A percentile compares a stretch with the other conserved stretches of the same genome.
These are phyloP conservation scores for Microdochium trichocladiopsis DNA, from an alignment of 2,329 filamentous ascomycete species.

Conservation along the genomic window DNA sequence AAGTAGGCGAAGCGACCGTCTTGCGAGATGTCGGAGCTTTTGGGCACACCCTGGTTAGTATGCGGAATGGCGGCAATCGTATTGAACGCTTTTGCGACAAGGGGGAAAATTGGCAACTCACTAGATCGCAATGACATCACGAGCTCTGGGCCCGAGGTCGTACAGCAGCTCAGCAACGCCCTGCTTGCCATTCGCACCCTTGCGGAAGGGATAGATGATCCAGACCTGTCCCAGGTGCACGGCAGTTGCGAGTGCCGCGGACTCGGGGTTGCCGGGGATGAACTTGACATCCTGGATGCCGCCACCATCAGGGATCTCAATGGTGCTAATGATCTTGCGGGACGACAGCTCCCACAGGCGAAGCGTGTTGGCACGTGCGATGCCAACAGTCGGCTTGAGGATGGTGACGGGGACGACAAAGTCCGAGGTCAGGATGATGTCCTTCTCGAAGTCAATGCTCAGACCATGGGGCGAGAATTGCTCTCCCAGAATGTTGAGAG, in stretches of 20 bases:
- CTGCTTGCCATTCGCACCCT: constrained; percentile 44
- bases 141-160: constrained; percentile 49
- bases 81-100: too few relatives aligned
- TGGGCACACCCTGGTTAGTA: too few relatives aligned
- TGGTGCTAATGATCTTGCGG: constrained; percentile 50
- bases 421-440: constrained; percentile 53
- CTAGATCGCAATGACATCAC: constrained; percentile 51
- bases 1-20: constrained; percentile 53
- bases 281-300: constrained; percentile 62
- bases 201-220: constrained; percentile 58
- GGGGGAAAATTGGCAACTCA: too few relatives aligned
- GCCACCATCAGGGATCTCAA: constrained; percentile 50
- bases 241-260: constrained; percentile 52
- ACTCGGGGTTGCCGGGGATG: constrained; percentile 52
- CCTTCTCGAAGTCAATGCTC: constrained; percentile 47
- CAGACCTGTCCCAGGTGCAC: constrained; percentile 54
- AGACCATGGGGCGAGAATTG: constrained; percentile 58
- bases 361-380: constrained; percentile 48
- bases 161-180: constrained; percentile 51
- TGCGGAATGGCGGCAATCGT: too few relatives aligned
- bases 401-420: constrained; percentile 56
- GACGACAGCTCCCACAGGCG: constrained; percentile 49
- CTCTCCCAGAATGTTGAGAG: constrained; percentile 49
- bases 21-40: constrained; percentile 45
- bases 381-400: constrained; percentile 49